These are phyloP conservation scores for Salinomyces thailandicus DNA, from an alignment of 2,329 filamentous ascomycete species.

Conservation along the genomic window DNA sequence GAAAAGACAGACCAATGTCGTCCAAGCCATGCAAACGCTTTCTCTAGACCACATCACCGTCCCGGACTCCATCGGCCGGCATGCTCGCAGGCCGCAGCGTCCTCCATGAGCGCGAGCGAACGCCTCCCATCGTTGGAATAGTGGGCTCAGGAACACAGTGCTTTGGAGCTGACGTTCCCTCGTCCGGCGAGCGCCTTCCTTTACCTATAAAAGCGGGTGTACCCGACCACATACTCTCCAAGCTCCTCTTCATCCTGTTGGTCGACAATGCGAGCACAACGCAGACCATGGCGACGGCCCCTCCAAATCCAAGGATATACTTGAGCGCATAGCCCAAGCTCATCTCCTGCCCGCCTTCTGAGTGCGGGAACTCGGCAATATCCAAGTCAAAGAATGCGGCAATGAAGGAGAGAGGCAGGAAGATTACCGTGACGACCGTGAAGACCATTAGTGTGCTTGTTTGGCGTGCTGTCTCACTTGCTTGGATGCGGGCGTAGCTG, in stretches of 20 bases:
- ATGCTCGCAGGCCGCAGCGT: too few relatives aligned
- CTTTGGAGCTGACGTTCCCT: too few relatives aligned
- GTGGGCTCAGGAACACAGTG: too few relatives aligned
- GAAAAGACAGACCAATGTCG: too few relatives aligned
- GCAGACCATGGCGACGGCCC: slow-evolving; percentile 40
- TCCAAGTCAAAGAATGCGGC: slow-evolving; percentile 47
- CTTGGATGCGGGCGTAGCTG: slow-evolving; percentile 51
- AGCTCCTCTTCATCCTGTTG: not conserved
- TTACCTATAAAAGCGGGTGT: too few relatives aligned
- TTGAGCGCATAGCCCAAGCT: slow-evolving; percentile 40
- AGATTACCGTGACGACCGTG: slow-evolving; percentile 49
- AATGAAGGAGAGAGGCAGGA: slow-evolving; percentile 47
- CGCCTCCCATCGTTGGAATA: too few relatives aligned
- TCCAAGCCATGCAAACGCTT: too few relatives aligned
- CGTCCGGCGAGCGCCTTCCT: too few relatives aligned
- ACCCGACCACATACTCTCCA: not conserved
- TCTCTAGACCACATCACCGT: too few relatives aligned
- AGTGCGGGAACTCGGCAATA: slow-evolving; percentile 37
- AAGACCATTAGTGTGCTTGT: slow-evolving; percentile 49
- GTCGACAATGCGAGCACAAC: slow-evolving; percentile 11
- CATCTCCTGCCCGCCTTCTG: slow-evolving; percentile 17
- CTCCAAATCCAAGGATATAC: slow-evolving; percentile 47
- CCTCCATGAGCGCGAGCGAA: too few relatives aligned
- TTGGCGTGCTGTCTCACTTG: slow-evolving; percentile 49
- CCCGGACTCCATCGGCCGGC: too few relatives aligned